A percentile compares a stretch with the other conserved stretches of the same genome.
Conservation (phyloP, 2,329 filamentous ascomycete genomes). For the Plenodomus tracheiphilus region DNA sequence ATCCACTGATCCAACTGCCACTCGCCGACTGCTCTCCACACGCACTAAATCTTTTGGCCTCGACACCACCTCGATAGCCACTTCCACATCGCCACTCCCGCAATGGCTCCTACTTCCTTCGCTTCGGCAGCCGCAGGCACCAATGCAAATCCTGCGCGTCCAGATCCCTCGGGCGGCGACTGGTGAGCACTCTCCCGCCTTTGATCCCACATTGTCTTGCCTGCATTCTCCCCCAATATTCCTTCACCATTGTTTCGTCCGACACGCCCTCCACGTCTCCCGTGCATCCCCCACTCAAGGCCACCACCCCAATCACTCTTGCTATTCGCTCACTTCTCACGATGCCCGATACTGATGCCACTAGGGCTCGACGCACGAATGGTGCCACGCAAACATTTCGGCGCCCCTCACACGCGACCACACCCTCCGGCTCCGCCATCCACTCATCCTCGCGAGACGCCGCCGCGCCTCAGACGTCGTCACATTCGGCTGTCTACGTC, state of each 20-base stretch:
- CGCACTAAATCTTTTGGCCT: slow-evolving; percentile 27
- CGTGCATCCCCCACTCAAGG: slow-evolving; percentile 1
- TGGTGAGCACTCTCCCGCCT: slow-evolving; percentile 46
- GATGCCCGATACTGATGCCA: slow-evolving; percentile 18
- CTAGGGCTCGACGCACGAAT: slow-evolving; percentile 66
- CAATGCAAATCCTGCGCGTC: slow-evolving; percentile 46
- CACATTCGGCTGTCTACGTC: slow-evolving; percentile 58
- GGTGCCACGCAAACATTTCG: slow-evolving; percentile 70
- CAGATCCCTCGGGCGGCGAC: slow-evolving; percentile 47
- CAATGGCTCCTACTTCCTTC: slow-evolving; percentile 55
- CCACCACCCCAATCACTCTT: neutral
- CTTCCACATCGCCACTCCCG: neutral
- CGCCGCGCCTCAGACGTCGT: slow-evolving; percentile 34
- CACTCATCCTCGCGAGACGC: slow-evolving; percentile 34
- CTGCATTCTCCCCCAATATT: slow-evolving; percentile 5
- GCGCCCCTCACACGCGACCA: slow-evolving; percentile 63
- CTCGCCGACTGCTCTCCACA: slow-evolving; percentile 27
- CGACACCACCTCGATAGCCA: slow-evolving; percentile 21
- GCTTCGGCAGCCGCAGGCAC: slow-evolving; percentile 55
- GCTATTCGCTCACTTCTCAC: slow-evolving; percentile 15
- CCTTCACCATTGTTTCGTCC: slow-evolving; percentile 13
- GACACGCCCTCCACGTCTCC: slow-evolving; percentile 9
- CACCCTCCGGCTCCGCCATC: slow-evolving; percentile 49
- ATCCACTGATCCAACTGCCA: slow-evolving; percentile 15
- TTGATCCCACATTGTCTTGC: slow-evolving; percentile 4